A percentile compares a stretch with the other conserved stretches of the same genome.
These are phyloP conservation scores for Trametes hirsuta DNA, from an alignment of 1,284 basidiomycete species.

Conservation along the genomic window DNA sequence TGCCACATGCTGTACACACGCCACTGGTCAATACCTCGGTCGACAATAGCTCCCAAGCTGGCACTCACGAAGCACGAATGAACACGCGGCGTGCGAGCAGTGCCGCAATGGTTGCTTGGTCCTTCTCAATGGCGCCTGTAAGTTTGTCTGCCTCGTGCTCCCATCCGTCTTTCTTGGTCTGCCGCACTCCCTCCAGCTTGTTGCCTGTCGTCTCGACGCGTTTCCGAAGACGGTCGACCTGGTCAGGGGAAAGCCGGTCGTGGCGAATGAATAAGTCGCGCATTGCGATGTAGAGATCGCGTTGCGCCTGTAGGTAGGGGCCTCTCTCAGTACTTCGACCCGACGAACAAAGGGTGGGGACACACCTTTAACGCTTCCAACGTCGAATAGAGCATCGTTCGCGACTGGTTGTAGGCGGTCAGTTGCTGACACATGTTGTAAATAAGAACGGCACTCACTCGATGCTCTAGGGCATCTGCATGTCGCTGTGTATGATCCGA, in stretches of 20 bases:
- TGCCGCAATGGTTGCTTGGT: constrained; percentile 72
- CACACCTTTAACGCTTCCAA: constrained; percentile 75
- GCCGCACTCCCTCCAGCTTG: constrained; percentile 76
- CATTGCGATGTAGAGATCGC: constrained; percentile 86
- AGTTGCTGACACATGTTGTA: neutral
- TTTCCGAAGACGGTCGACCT: constrained; percentile 85
- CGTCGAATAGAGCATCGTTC: constrained; percentile 62
- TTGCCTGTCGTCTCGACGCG: constrained; percentile 75
- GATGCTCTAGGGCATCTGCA: constrained; percentile 76
- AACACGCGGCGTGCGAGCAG: constrained; percentile 79
- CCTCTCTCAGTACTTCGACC: constrained; percentile 19
- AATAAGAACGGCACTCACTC: constrained; percentile 54
- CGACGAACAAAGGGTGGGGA: neutral
- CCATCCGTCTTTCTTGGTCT: constrained; percentile 77
- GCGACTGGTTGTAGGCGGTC: constrained; percentile 44
- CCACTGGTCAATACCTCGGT: neutral
- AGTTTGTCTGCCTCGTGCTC: constrained; percentile 81
- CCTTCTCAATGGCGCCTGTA: constrained; percentile 69
- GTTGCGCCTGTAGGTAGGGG: constrained; percentile 59
- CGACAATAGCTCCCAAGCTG: neutral
- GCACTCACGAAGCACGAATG: constrained; percentile 76
- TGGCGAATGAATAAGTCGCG: constrained; percentile 85
- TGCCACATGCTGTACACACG: constrained; percentile 79
- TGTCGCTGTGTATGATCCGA: constrained; percentile 74
- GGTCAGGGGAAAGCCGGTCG: constrained; percentile 81